Conservation (phyloP, 2,329 filamentous ascomycete species). For the Didymella arachidicola region DNA sequence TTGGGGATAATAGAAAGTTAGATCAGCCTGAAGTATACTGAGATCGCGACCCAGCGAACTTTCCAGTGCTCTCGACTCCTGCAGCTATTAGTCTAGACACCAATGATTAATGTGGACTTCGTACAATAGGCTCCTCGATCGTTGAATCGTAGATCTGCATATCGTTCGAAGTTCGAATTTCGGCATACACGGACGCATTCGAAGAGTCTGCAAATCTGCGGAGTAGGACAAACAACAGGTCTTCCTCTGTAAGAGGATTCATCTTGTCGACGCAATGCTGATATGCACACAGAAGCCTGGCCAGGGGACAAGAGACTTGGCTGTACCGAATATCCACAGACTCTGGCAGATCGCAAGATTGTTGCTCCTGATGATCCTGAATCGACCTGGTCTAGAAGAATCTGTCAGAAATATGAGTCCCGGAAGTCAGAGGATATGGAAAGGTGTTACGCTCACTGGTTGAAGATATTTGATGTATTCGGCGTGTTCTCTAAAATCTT, state of each 20-base stretch:
- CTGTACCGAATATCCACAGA: not conserved
- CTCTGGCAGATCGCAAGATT: not conserved
- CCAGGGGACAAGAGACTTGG: not conserved
- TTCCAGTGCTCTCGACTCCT: not conserved
- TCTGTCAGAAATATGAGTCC: not conserved
- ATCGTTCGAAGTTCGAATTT: not conserved
- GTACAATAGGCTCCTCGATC: not conserved
- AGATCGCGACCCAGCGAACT: not conserved
- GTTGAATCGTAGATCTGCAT: conserved; percentile 1
- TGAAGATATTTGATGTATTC: too few relatives aligned
- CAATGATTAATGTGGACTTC: not conserved
- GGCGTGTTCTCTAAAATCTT: too few relatives aligned
- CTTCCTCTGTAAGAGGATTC: not conserved
- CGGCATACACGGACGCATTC: not conserved
- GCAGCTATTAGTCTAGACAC: not conserved
- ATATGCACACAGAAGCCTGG: not conserved
- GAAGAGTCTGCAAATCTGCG: not conserved
- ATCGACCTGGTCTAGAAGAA: not conserved
- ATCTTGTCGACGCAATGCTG: conserved; percentile 1
- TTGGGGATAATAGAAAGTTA: not conserved
- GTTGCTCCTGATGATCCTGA: not conserved
- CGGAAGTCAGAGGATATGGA: too few relatives aligned
- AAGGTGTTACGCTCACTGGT: too few relatives aligned
- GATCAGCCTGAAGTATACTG: conserved; percentile 1
- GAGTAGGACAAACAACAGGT: conserved; percentile 2